These are phyloP conservation scores for Glomus cerebriforme DNA, from an alignment of 192 early-diverging fungal species.

Conservation along the genomic window DNA sequence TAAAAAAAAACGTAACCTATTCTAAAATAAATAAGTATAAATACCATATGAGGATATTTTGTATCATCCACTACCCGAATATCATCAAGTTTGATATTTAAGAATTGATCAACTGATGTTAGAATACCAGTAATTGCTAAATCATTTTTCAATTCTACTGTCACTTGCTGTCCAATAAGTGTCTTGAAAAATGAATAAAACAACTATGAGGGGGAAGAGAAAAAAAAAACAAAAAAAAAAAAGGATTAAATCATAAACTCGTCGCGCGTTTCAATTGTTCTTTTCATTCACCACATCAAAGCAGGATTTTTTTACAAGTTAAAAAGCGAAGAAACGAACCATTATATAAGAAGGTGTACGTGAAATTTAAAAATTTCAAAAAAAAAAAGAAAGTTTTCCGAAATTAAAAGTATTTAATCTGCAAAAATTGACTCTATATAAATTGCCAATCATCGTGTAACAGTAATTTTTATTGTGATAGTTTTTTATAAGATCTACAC, in stretches of 20 bases:
- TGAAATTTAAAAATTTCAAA: background rate
- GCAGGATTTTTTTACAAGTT: background rate
- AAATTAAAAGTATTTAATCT: too few species aligned
- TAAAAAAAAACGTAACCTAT: too few species aligned
- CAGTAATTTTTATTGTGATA: too few species aligned
- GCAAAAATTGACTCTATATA: too few species aligned
- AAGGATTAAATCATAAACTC: background rate
- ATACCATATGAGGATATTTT: conserved; percentile 96
- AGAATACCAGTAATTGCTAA: conserved; percentile 88
- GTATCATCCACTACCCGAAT: conserved; percentile 83
- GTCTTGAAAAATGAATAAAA: conserved; percentile 99
- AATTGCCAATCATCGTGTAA: too few species aligned
- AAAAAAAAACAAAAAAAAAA: background rate
- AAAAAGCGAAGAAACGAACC: background rate
- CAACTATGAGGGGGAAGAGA: conserved; percentile 57
- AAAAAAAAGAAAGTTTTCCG: too few species aligned
- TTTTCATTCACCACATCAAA: background rate
- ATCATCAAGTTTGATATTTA: conserved; percentile 98
- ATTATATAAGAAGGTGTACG: conserved; percentile 1
- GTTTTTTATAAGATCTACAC: background rate
- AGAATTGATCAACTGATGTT: conserved; percentile 98
- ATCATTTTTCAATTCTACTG: conserved; percentile 99
- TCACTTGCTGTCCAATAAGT: conserved; percentile 91
- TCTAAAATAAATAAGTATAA: background rate
- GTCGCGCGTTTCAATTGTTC: background rate